Evolutionary conservation across 108 stramenopile genomes (phyloP).

Genomic region (Skeletonema grethae): DNA sequence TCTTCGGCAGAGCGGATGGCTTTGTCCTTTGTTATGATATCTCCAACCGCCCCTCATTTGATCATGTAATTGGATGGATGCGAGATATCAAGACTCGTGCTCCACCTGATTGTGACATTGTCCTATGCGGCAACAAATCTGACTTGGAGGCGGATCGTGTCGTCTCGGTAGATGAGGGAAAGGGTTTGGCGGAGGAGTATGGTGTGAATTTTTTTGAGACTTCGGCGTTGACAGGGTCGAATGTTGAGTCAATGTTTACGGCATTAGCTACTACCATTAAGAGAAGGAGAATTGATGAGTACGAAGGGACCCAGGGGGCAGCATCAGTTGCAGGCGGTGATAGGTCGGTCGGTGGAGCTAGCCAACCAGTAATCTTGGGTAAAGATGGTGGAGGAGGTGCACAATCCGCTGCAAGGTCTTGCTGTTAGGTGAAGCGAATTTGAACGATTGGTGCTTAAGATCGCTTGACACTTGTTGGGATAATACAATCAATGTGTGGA

Average conservation of each 20-base stretch:
- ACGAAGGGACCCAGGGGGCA: conserved; percentile 48
- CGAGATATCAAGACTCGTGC: conserved; percentile 88
- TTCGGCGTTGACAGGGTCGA: conserved; percentile 91
- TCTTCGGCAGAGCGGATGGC: conserved; percentile 94
- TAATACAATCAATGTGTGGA: conserved; percentile 5
- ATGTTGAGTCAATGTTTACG: conserved; percentile 93
- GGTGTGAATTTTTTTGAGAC: conserved; percentile 97
- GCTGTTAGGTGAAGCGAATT: neutral
- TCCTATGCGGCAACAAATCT: conserved; percentile 85
- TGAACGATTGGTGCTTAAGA: neutral
- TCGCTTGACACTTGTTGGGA: neutral
- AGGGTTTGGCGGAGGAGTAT: conserved; percentile 89
- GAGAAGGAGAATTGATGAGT: conserved; percentile 86
- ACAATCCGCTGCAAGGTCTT: conserved; percentile 2
- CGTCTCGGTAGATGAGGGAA: conserved; percentile 84
- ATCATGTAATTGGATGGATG: conserved; percentile 95
- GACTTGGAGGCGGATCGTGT: conserved; percentile 86
- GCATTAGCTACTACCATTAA: conserved; percentile 90
- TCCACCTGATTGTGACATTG: conserved; percentile 89
- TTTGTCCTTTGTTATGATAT: conserved; percentile 93
- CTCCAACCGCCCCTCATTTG: conserved; percentile 86
- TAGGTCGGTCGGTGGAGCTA: conserved; percentile 21
- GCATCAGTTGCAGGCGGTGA: conserved; percentile 19
- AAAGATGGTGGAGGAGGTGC: conserved; percentile 18
- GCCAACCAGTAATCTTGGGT: conserved; percentile 17